Conservation (phyloP, 2,329 filamentous ascomycete genomes). For the Talaromyces verruculosus region DNA sequence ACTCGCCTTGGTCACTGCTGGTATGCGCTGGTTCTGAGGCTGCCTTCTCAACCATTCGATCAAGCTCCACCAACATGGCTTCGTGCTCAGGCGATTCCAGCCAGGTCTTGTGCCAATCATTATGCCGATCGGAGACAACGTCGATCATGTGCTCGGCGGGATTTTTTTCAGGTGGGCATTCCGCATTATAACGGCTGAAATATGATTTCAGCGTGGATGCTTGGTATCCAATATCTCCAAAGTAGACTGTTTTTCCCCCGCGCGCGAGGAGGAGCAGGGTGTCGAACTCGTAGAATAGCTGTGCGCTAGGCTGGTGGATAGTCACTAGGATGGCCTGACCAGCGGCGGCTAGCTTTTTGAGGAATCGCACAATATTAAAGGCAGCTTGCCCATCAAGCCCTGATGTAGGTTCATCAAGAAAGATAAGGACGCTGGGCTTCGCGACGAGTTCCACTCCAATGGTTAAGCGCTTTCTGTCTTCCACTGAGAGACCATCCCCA, state of each 20-base stretch:
- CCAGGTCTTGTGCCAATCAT: slow-evolving; percentile 73
- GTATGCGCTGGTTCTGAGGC: slow-evolving; percentile 33
- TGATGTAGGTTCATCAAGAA: slow-evolving; percentile 69
- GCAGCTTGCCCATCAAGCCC: slow-evolving; percentile 68
- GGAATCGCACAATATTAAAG: slow-evolving; percentile 64
- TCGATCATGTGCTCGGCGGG: slow-evolving; percentile 61
- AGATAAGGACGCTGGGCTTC: slow-evolving; percentile 65
- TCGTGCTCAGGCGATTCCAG: slow-evolving; percentile 47
- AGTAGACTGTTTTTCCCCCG: slow-evolving; percentile 69
- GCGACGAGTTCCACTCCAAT: slow-evolving; percentile 72
- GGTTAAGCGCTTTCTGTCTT: slow-evolving; percentile 67
- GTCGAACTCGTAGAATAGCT: slow-evolving; percentile 67
- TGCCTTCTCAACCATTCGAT: slow-evolving; percentile 56
- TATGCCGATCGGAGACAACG: slow-evolving; percentile 47
- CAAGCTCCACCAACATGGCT: slow-evolving; percentile 53
- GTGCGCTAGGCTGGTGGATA: slow-evolving; percentile 67
- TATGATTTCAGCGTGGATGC: slow-evolving; percentile 64
- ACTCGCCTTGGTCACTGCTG: slow-evolving; percentile 50
- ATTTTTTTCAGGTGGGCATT: slow-evolving; percentile 62
- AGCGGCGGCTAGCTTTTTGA: slow-evolving; percentile 63
- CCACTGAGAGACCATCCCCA: slow-evolving; percentile 54
- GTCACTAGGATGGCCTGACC: slow-evolving; percentile 70
- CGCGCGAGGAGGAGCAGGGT: slow-evolving; percentile 66
- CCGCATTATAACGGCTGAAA: slow-evolving; percentile 63
- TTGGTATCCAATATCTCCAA: slow-evolving; percentile 65